These are phyloP conservation scores for Dactylonectria macrodidyma DNA, from an alignment of 2,329 filamentous ascomycete genomes.

Conservation along the genomic window DNA sequence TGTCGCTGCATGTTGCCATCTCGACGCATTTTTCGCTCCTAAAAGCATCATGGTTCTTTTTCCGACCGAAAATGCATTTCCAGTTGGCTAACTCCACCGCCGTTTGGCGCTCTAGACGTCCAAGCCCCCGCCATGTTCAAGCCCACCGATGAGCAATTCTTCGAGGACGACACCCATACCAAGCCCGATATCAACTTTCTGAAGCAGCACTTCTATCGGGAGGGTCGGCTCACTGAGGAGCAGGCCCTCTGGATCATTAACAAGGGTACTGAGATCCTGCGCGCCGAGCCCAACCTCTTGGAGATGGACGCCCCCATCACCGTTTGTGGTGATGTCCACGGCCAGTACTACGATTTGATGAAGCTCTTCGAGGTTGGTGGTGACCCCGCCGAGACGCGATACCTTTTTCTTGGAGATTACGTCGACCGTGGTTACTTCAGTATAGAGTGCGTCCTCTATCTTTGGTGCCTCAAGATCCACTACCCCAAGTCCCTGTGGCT, in stretches of 20 bases:
- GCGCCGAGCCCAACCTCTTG: slow-evolving; percentile 92
- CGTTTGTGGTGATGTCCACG: slow-evolving; percentile 97
- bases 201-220: slow-evolving; percentile 98
- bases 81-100: slow-evolving; percentile 37
- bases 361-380: slow-evolving; percentile 99
- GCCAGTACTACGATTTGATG: slow-evolving; percentile 99
- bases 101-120: slow-evolving; percentile 76
- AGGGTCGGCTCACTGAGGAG: slow-evolving; percentile 96
- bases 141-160: slow-evolving; percentile 95
- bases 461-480: slow-evolving; percentile 99
- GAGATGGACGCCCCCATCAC: slow-evolving; percentile 99
- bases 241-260: slow-evolving; percentile 97
- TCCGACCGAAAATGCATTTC: slow-evolving; percentile 15
- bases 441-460: slow-evolving; percentile 98
- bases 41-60: neutral
- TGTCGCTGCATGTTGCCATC: neutral
- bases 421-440: slow-evolving; percentile 99
- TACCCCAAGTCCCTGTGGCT: slow-evolving; percentile 98
- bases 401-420: slow-evolving; percentile 97
- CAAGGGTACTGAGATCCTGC: slow-evolving; percentile 88
- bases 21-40: neutral
- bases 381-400: slow-evolving; percentile 95
- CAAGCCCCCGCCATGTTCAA: slow-evolving; percentile 96
- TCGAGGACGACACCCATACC: slow-evolving; percentile 84
- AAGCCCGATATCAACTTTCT: slow-evolving; percentile 96